Base-by-base conservation (phyloP, 805 yeast genomes). In the Ogataea kodamae region DNA sequence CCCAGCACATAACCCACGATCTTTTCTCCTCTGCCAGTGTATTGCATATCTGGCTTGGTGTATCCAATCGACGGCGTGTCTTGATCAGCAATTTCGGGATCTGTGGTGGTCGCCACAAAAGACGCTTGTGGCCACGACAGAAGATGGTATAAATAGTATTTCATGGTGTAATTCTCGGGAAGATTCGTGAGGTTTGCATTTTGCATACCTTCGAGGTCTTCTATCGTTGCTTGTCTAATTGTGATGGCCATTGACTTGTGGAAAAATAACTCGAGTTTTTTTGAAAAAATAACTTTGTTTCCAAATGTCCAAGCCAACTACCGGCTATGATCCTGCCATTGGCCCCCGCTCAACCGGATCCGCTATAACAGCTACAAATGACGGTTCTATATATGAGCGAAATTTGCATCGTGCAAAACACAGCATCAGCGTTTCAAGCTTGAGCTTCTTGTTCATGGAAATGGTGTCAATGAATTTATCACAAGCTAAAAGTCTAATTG, bases 61-160 rank as follows among this genome's bases (percentile, higher is more conserved):
- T 33, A 35, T 50, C 20, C 25, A 1, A 15, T 18, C 7, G 39
- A 32, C n/a, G 25, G 33, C 6, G 19, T 43, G 28, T 52, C 54
- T 25, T 53, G 52, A 18, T 45, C 50, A 9, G 50, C 49, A 5
- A 52, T 39, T 20, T 55, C 64, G 8, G 69, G 75, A 43, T 75
- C 82, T 17, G 80, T 75, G 2, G 92, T 81, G 1, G 90, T 81
- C 11, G 98, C 98, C 22, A 92, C 97, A 65, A 80, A 92, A 24
- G 96, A 85, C 9, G 95, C 94, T 57, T 90, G 95, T 2, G 98
- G 98, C 98, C 98, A 92, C 22, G 97, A 81, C 32, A 90, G 65
- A 6, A 87, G 73, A 61, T 92, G 98, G 61, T 92, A 92, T 71
- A 92, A 74, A 63, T 92, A 92, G 63, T 88, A 92, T 59, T 89